Evolutionary conservation across 495 filamentous ascomycete genomes (phyloP), one percentile per base, ranked within the genome.

Genomic region (Podospora anserina): DNA sequence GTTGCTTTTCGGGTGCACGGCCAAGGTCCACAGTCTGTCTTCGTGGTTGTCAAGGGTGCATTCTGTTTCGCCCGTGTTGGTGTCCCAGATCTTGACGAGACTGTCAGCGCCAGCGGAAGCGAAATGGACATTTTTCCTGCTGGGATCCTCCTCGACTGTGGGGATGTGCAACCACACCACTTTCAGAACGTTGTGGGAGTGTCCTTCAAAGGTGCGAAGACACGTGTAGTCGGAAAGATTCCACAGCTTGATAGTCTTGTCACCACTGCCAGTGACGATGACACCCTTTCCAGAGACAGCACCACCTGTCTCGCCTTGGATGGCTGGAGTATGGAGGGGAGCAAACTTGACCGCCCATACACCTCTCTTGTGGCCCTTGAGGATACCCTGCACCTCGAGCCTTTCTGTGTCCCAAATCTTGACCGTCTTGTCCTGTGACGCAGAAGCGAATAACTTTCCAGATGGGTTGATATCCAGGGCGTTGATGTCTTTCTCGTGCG

Each of bases 401-500:
- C 92, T 90, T 72, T 94, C 90, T 11, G 88, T 82, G 18, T 92
- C 91, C 92, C 93, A 98, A 62, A 99, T 97, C 81, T 98, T 98
- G 68, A 97, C 92, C 0, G 92, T 96, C 64, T 91, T 90, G 78
- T 99, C 95, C 78, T 98, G 95, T 13, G 94, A 97, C 49, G 95
- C 95, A 0, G 94, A 97, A 15, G 96, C 95, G 77, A 98, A 97
- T 1, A 96, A 78, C 18, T 84, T 82, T 16, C 85, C 85, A 16
- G 83, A 82, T 27, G 88, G 85, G 70, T 90, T 90, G 44, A 94
- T 83, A 66, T 95, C 92, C 19, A 99, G 82, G 4, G 95, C 92
- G 71, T 99, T 99, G 81, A 99, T 99, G 70, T 99, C 95, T 72
- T 98, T 99, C 67, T 99, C 95, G 77, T 99, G 95, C 2, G 95